These are phyloP conservation scores for Lecanicillium sp. DNA, from an alignment of 2,329 filamentous ascomycete species.

Conservation along the genomic window DNA sequence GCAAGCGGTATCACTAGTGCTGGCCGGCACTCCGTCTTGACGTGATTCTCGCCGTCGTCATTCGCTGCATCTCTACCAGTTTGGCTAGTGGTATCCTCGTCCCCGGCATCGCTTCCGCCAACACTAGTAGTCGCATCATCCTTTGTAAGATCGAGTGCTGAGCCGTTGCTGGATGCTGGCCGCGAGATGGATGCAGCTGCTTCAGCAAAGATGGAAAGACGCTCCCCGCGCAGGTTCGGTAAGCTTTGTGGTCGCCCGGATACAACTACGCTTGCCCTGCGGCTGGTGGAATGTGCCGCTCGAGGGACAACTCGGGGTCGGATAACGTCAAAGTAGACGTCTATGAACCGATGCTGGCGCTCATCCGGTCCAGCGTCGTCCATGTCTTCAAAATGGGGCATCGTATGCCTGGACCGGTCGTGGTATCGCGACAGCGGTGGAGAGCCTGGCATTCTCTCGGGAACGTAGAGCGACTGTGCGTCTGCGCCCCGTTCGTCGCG, in stretches of 20 bases:
- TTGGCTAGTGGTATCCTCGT: not conserved
- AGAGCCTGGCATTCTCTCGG: constrained; percentile 12
- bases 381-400: constrained; percentile 34
- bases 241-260: constrained; percentile 15
- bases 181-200: too few relatives aligned
- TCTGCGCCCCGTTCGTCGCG: constrained; percentile 22
- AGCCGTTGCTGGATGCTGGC: too few relatives aligned
- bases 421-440: constrained; percentile 3
- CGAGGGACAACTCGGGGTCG: constrained; percentile 29
- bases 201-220: too few relatives aligned
- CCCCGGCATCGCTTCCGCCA: not conserved
- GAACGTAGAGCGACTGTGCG: constrained; percentile 12
- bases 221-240: constrained; percentile 7
- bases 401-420: constrained; percentile 7
- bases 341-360: constrained; percentile 41
- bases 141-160: too few relatives aligned
- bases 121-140: not conserved
- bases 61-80: not conserved
- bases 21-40: constrained; percentile 1
- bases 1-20: constrained; percentile 11
- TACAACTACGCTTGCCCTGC: constrained; percentile 15
- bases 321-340: constrained; percentile 41
- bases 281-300: constrained; percentile 20
- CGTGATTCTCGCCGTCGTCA: not conserved
- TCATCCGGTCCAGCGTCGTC: constrained; percentile 37